phyloP scores from a whole-genome alignment of 2,329 filamentous ascomycete species.

The Podosphaera aphanis region DNA sequence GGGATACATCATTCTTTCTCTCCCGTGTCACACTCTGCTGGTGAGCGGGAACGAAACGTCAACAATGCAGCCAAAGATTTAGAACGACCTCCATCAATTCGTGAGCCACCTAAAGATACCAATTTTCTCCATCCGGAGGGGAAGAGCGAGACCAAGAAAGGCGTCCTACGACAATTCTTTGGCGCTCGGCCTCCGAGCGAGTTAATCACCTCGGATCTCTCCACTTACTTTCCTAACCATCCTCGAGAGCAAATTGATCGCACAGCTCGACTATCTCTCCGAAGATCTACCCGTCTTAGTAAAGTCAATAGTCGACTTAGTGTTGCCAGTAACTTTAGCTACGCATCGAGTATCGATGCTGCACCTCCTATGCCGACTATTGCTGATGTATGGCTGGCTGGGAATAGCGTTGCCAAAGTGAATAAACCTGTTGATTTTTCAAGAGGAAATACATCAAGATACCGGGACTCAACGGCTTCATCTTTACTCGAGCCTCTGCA shows the following conservation, averaged over 20 bases:
- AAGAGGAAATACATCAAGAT: conserved; percentile 24
- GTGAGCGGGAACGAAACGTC: conserved; percentile 43
- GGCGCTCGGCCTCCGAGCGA: conserved; percentile 86
- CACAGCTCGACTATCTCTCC: conserved; percentile 77
- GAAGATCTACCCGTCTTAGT: conserved; percentile 74
- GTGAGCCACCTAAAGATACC: conserved; percentile 12
- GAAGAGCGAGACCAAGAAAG: conserved; percentile 23
- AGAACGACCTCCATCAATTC: conserved; percentile 27
- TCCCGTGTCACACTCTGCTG: conserved; percentile 38
- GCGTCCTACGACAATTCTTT: conserved; percentile 57
- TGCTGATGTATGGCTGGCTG: conserved; percentile 71
- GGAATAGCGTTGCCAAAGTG: conserved; percentile 27
- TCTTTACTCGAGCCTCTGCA: conserved; percentile 75
- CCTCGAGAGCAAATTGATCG: conserved; percentile 85
- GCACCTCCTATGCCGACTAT: conserved; percentile 90
- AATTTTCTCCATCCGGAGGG: conserved; percentile 5
- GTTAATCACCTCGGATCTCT: conserved; percentile 86
- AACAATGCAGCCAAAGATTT: conserved; percentile 33
- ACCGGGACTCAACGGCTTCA: conserved; percentile 71
- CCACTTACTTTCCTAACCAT: conserved; percentile 92
- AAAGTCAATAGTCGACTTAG: conserved; percentile 82
- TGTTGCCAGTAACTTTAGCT: conserved; percentile 80
- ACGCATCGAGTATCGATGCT: conserved; percentile 76
- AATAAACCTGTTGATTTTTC: conserved; percentile 21
- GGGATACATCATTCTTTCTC: conserved; percentile 66